Evolutionary conservation across 805 yeast species (phyloP), one percentile per base, ranked within the genome.

Genomic region (Lipomyces oligophaga): DNA sequence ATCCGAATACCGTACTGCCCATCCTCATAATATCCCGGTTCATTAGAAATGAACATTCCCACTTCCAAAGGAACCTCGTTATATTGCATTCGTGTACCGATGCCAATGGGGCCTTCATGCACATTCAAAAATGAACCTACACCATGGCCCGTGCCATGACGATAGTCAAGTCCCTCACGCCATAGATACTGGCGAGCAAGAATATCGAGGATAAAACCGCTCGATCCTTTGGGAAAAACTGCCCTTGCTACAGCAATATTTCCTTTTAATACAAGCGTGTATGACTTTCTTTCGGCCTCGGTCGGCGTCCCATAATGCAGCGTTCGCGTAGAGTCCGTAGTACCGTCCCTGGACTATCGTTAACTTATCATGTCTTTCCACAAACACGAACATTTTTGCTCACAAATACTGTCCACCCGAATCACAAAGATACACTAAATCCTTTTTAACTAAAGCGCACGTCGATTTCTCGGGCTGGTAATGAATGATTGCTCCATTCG

Each of bases 71-170:
- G 79, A 35, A 74, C 75, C 7, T 76, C 70, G 27, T 71, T 67
- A 13, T 74, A 68, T 21, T 70, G 66, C 33, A 38, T 44, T 59
- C 73, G 71, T 61, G 64, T 70, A 48, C 83, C 85, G 49, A 93
- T 79, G 13, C 89, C 95, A 45, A 90, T 75, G 1, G 97, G 97
- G 0, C 94, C 93, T 61, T 94, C 96, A 64, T 93, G 98, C 15
- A 93, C 97, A 63, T 83, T 83, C 37, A 94, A 78, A 63, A 75
- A 90, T 18, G 89, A 75, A 1, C 96, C 97, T n/a, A 93, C 84
- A 3, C 98, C 98, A 66, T 93, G 98, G 1, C 97, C 96, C 0
- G 97, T 87, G 7, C 98, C 97, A 66, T 93, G 98, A 54, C 81
- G 78, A 63, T 85, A 93, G 63, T 85, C 93, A 39, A 86, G 70